phyloP scores from a whole-genome alignment of 129 eudicot species.

The Lactuca sativa region DNA sequence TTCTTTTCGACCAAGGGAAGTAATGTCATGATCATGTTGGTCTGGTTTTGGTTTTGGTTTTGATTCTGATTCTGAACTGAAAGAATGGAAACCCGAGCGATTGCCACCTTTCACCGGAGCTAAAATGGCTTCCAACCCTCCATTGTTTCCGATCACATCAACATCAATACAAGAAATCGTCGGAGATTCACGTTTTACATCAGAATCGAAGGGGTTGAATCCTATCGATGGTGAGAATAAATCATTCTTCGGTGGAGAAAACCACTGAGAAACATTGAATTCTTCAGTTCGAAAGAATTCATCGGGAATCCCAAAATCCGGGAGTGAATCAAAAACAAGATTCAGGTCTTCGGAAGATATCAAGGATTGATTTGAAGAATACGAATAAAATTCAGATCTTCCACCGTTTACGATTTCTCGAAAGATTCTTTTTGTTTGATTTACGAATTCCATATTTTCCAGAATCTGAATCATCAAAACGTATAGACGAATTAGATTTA shows the following conservation, averaged over 20 bases:
- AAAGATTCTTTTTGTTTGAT: slow-evolving; percentile 56
- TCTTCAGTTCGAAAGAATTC: slow-evolving; percentile 46
- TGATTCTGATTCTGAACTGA: slow-evolving; percentile 30
- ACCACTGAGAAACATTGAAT: slow-evolving; percentile 40
- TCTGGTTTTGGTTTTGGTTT: neutral
- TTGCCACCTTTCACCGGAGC: slow-evolving; percentile 29
- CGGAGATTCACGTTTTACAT: slow-evolving; percentile 33
- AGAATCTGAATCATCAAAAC: slow-evolving; percentile 46
- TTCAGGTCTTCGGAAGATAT: slow-evolving; percentile 33
- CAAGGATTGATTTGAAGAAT: slow-evolving; percentile 37
- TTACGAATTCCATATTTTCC: slow-evolving; percentile 52
- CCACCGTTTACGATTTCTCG: slow-evolving; percentile 36
- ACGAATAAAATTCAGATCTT: slow-evolving; percentile 23
- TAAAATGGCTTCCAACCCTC: slow-evolving; percentile 43
- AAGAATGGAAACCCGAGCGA: slow-evolving; percentile 26
- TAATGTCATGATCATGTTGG: slow-evolving; percentile 21
- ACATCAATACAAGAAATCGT: slow-evolving; percentile 27
- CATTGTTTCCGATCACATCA: slow-evolving; percentile 28
- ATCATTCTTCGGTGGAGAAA: slow-evolving; percentile 32
- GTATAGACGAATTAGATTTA: neutral
- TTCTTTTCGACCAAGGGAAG: slow-evolving; percentile 34
- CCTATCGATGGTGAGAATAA: slow-evolving; percentile 22
- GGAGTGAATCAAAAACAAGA: slow-evolving; percentile 24
- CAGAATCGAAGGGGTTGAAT: slow-evolving; percentile 20
- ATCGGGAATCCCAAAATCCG: slow-evolving; percentile 37